phyloP scores from a whole-genome alignment of 2,329 filamentous ascomycete genomes.

The Microascus cirrosus region DNA sequence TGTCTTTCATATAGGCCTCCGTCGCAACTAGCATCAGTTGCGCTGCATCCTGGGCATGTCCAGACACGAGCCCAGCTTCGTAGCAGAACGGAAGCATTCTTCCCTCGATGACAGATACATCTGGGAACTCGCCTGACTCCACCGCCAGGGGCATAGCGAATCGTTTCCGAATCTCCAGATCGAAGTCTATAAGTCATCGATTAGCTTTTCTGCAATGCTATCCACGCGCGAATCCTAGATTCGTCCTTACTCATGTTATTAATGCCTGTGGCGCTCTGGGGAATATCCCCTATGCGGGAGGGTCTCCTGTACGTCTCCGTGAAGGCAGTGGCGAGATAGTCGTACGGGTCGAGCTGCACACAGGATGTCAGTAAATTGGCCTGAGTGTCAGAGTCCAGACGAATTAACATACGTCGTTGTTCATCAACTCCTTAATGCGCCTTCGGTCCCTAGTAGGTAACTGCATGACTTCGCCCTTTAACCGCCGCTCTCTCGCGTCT shows the following conservation, averaged over 20 bases:
- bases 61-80: constrained; percentile 49
- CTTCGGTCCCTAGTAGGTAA: constrained; percentile 54
- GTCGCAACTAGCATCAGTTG: constrained; percentile 55
- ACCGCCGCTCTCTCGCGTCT: constrained; percentile 52
- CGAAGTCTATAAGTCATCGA: constrained; percentile 37
- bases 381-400: background rate
- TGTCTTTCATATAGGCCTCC: constrained; percentile 57
- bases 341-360: constrained; percentile 40
- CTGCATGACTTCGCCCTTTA: constrained; percentile 62
- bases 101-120: constrained; percentile 49
- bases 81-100: constrained; percentile 61
- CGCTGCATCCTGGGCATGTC: constrained; percentile 48
- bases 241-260: constrained; percentile 64
- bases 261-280: constrained; percentile 57
- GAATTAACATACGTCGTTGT: constrained; percentile 42
- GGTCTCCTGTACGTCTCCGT: constrained; percentile 35
- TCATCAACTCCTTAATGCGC: constrained; percentile 53
- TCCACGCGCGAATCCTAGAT: background rate
- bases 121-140: constrained; percentile 60
- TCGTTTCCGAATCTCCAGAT: constrained; percentile 56
- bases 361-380: background rate
- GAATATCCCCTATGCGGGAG: constrained; percentile 44
- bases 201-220: background rate
- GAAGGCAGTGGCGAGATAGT: constrained; percentile 40
- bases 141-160: constrained; percentile 52